Conservation (phyloP, 345 rosid genomes). For the Corchorus olitorius region DNA sequence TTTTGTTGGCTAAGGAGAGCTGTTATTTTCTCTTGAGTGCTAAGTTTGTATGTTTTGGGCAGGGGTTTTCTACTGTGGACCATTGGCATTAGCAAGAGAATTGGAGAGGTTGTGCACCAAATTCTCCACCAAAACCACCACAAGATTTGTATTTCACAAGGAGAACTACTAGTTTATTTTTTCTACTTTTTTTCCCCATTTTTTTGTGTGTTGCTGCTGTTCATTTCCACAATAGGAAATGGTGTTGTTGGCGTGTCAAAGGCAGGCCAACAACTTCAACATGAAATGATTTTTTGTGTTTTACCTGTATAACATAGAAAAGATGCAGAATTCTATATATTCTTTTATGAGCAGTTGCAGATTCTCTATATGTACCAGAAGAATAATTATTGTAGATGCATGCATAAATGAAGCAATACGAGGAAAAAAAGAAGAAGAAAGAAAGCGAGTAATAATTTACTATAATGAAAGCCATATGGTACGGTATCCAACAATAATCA, state of each 20-base stretch:
- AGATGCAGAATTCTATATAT: slow-evolving; percentile 14
- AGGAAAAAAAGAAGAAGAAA: too few species aligned
- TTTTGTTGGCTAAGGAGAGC: too few species aligned
- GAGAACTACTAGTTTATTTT: slow-evolving; percentile 40
- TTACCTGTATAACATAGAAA: neutral
- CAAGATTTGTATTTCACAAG: slow-evolving; percentile 61
- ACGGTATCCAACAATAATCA: too few species aligned
- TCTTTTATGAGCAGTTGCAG: too few species aligned
- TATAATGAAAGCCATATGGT: too few species aligned
- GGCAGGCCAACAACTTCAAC: neutral
- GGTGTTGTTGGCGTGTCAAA: neutral
- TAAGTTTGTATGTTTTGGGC: neutral
- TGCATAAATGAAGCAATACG: too few species aligned
- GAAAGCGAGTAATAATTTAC: too few species aligned
- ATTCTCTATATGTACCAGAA: too few species aligned
- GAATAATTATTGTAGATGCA: too few species aligned
- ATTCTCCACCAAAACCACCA: slow-evolving; percentile 48
- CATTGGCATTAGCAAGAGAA: slow-evolving; percentile 45
- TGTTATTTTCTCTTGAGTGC: neutral
- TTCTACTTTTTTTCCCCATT: too few species aligned
- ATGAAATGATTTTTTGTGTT: neutral
- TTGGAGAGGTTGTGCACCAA: slow-evolving; percentile 51
- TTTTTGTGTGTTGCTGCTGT: neutral
- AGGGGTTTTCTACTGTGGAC: slow-evolving; percentile 67
- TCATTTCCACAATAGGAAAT: neutral